phyloP scores from a whole-genome alignment of 768 basidiomycete genomes.

The Collybia sordida region DNA sequence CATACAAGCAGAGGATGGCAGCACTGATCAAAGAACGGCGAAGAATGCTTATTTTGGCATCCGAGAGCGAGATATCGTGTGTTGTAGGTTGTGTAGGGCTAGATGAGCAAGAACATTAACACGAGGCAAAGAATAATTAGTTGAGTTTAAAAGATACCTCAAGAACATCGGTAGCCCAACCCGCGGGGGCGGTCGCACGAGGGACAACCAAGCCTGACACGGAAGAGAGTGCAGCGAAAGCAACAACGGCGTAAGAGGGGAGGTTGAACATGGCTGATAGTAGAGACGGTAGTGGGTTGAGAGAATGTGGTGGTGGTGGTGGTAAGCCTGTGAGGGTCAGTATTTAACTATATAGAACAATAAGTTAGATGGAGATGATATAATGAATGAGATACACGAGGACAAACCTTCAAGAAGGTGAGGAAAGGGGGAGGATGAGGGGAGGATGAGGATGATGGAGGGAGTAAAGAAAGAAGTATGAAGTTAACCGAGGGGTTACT shows the following conservation, averaged over 20 bases:
- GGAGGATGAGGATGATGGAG: slow-evolving; percentile 4
- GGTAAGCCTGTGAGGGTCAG: slow-evolving; percentile 13
- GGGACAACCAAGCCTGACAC: slow-evolving; percentile 40
- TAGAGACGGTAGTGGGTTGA: slow-evolving; percentile 26
- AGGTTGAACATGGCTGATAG: slow-evolving; percentile 38
- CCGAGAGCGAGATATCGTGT: slow-evolving; percentile 58
- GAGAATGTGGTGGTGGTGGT: slow-evolving; percentile 18
- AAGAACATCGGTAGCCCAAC: slow-evolving; percentile 45
- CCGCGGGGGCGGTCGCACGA: slow-evolving; percentile 36
- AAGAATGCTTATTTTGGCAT: slow-evolving; percentile 47
- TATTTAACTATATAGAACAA: slow-evolving; percentile 24
- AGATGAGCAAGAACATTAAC: neutral
- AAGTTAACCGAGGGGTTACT: slow-evolving; percentile 15
- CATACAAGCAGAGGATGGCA: slow-evolving; percentile 70
- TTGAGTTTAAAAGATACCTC: slow-evolving; percentile 38
- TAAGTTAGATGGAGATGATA: slow-evolving; percentile 29
- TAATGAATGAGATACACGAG: slow-evolving; percentile 30
- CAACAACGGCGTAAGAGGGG: slow-evolving; percentile 36
- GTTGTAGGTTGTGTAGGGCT: slow-evolving; percentile 61
- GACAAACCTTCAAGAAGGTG: slow-evolving; percentile 28
- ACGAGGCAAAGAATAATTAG: slow-evolving; percentile 1
- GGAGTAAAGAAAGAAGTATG: slow-evolving; percentile 15
- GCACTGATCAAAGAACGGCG: slow-evolving; percentile 63
- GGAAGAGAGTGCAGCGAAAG: slow-evolving; percentile 37
- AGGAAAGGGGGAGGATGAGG: slow-evolving; percentile 17